These are phyloP conservation scores for Antrodiella citrinella DNA, from an alignment of 768 basidiomycete species.

Conservation along the genomic window DNA sequence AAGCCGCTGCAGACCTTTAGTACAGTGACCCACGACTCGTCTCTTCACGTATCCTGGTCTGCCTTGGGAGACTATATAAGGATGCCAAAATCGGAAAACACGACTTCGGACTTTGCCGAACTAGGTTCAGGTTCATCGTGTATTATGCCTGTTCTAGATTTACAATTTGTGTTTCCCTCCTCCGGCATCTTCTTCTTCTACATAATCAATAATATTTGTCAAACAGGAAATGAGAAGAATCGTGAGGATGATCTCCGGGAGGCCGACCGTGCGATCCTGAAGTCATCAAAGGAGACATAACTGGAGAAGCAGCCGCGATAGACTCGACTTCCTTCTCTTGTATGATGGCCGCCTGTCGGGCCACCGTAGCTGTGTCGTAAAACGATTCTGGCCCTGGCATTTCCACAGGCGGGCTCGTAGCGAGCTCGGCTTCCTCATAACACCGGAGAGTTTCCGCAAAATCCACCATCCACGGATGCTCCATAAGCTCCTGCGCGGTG, in stretches of 20 bases:
- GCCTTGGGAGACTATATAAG: too few species aligned
- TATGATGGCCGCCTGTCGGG: conserved; percentile 47
- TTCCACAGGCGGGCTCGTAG: conserved; percentile 37
- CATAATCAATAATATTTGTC: too few species aligned
- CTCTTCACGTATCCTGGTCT: too few species aligned
- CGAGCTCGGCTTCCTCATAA: conserved; percentile 59
- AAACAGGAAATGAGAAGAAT: too few species aligned
- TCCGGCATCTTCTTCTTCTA: too few species aligned
- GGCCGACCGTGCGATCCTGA: conserved; percentile 11
- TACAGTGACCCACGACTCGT: too few species aligned
- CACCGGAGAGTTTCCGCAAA: conserved; percentile 63
- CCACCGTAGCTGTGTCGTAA: conserved; percentile 42
- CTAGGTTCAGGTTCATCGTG: too few species aligned
- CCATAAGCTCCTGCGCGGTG: conserved; percentile 74
- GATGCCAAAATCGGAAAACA: too few species aligned
- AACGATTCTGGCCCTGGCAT: conserved; percentile 40
- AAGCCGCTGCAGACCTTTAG: too few species aligned
- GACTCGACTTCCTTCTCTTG: conserved; percentile 55
- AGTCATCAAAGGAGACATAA: conserved; percentile 33
- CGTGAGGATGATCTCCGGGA: neutral
- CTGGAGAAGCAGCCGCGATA: conserved; percentile 44
- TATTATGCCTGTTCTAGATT: too few species aligned
- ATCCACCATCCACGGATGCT: conserved; percentile 85
- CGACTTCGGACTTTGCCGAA: too few species aligned
- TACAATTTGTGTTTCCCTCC: too few species aligned